Percentiles rank a stretch among this genome's conserved stretches.
Evolutionary conservation across 225 moss, liverwort and hornwort genomes (phyloP).

Genomic region (Polytrichum formosum): DNA sequence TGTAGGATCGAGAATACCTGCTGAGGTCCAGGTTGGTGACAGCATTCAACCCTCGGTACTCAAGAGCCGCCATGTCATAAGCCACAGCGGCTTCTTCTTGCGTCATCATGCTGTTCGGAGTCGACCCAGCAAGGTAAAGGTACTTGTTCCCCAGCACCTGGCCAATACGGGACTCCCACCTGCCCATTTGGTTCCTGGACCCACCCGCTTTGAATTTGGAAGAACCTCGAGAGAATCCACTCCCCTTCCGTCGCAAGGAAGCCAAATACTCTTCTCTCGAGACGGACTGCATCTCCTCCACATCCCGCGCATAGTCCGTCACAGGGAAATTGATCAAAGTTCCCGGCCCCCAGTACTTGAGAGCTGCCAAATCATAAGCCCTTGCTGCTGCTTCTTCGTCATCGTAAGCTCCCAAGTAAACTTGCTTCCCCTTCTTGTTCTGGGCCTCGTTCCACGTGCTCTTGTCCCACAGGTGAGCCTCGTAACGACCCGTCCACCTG

Average conservation of each 20-base stretch:
- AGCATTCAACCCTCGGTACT: conserved; percentile 67
- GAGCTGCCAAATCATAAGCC: conserved; percentile 83
- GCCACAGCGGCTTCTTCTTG: conserved; percentile 70
- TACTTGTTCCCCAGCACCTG: conserved; percentile 88
- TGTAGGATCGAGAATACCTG: conserved; percentile 22
- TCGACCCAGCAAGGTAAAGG: conserved; percentile 56
- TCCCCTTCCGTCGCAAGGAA: conserved; percentile 72
- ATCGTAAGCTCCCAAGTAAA: conserved; percentile 74
- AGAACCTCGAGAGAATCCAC: conserved; percentile 72
- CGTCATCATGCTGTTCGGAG: conserved; percentile 36
- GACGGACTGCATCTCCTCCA: conserved; percentile 89
- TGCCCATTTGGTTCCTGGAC: conserved; percentile 63
- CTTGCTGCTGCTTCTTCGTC: conserved; percentile 92
- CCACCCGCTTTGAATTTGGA: conserved; percentile 76
- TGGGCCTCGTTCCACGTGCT: conserved; percentile 90
- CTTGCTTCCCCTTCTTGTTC: conserved; percentile 95
- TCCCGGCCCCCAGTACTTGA: conserved; percentile 93
- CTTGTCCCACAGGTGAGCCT: conserved; percentile 95
- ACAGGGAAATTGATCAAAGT: conserved; percentile 87
- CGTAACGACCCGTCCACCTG: conserved; percentile 90
- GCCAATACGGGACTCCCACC: conserved; percentile 88
- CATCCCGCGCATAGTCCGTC: conserved; percentile 74
- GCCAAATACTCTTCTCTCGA: conserved; percentile 85
- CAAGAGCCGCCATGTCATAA: conserved; percentile 67
- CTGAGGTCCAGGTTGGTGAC: conserved; percentile 75